Evolutionary conservation across 495 filamentous ascomycete species (phyloP), one percentile per base, ranked within the genome.

Genomic region (Opeltia flavorubescens): DNA sequence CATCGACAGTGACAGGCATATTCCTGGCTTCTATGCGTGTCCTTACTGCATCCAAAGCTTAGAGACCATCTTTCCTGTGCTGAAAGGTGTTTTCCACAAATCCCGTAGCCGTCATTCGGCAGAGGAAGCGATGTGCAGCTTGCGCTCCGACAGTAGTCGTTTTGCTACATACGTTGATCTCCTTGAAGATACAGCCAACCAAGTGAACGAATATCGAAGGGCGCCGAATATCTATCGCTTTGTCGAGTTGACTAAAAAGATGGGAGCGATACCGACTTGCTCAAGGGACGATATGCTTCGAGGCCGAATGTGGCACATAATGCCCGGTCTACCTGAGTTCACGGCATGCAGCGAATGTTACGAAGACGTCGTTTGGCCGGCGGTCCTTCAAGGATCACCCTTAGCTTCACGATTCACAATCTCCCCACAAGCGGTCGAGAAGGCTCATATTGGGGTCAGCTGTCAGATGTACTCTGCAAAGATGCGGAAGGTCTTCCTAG

Each of bases 401-500:
- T 62, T 88, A 18, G 77, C 82, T 0, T 65, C 73, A 44, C 61
- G 59, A 18, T 64, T 67, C 24, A 64, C 71, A 45, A 59, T 58
- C 4, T 61, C 60, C 18, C 63, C 69, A 3, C 63, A 75, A 29
- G 13, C 17, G 26, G 26, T 50, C 1, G 47, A 31, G 29, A 44
- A 47, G 8, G 29, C 47, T 15, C 47, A 55, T 5, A 47, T 35
- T 15, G 36, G 38, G 9, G 76, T 71, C 0, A 71, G 70, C 17
- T 91, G 85, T 54, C 81, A 85, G 61, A 63, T 89, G 5, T 88
- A 84, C 50, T 83, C 79, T n/a, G 62, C 70, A 8, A 73, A 78
- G n/a, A 88, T 88, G 79, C 69, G 83, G 33, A 62, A 67, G 1
- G 67, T 79, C 7, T 86, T 86, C 57, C 54, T 59, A 15, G 66